Evolutionary conservation across 129 eudicot species (phyloP).

Genomic region (Lactuca saligna): DNA sequence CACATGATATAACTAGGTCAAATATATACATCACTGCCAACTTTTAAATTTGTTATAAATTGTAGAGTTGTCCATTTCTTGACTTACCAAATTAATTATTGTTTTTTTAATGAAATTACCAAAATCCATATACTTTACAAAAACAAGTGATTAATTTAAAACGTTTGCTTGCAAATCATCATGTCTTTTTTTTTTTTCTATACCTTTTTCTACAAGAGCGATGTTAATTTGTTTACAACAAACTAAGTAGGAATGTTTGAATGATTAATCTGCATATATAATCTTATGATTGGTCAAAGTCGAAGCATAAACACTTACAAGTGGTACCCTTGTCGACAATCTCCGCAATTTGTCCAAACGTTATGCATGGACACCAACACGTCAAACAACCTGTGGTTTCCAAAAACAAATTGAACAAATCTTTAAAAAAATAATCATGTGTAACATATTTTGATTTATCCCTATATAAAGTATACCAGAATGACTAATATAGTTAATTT

Average conservation of each 20-base stretch:
- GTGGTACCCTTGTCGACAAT: constrained; percentile 55
- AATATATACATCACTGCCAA: not conserved
- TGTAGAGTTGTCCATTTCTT: not conserved
- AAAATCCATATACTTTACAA: too few relatives aligned
- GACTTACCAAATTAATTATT: not conserved
- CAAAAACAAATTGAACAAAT: not conserved
- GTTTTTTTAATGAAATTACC: not conserved
- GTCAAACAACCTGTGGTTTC: constrained; percentile 51
- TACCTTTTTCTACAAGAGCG: too few relatives aligned
- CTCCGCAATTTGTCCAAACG: constrained; percentile 63
- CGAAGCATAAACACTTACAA: constrained; percentile 38
- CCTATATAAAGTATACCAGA: not conserved
- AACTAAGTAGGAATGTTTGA: not conserved
- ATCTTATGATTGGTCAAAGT: too few relatives aligned
- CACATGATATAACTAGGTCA: too few relatives aligned
- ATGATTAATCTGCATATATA: not conserved
- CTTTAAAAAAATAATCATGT: too few relatives aligned
- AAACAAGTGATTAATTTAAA: too few relatives aligned
- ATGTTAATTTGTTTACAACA: not conserved
- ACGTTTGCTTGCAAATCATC: not conserved
- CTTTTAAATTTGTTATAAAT: not conserved
- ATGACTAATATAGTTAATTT: not conserved
- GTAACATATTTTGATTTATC: not conserved
- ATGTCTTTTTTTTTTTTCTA: not conserved
- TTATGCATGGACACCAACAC: constrained; percentile 62